Conservation (phyloP, 202 grass and related monocot genomes). For the Brachypodium distachyon region DNA sequence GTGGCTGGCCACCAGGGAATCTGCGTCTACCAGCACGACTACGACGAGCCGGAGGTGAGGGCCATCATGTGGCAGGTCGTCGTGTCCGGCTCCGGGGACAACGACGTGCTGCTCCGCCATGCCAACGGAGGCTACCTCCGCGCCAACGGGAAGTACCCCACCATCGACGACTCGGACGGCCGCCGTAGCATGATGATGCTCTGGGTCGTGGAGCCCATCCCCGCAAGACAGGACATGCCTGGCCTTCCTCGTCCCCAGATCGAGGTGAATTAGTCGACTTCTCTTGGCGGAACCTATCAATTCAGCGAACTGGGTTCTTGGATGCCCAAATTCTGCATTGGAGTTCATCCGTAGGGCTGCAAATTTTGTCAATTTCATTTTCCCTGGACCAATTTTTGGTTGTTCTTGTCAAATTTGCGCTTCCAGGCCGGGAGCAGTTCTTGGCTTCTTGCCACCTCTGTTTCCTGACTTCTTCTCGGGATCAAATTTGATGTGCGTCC, state of each 20-base stretch:
- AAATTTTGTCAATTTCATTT: neutral
- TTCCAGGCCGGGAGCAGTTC: neutral
- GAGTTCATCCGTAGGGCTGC: neutral
- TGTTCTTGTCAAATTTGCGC: too few relatives aligned
- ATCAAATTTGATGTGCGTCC: neutral
- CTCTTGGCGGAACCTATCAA: too few relatives aligned
- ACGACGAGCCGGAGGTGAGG: neutral
- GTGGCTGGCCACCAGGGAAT: too few relatives aligned
- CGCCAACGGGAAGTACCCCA: neutral
- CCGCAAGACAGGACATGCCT: neutral
- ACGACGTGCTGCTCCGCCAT: neutral
- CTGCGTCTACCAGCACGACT: neutral
- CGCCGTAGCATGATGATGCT: neutral
- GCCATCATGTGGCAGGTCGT: neutral
- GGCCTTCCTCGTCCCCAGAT: neutral
- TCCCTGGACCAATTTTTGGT: too few relatives aligned
- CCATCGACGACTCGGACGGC: neutral
- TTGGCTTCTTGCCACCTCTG: neutral
- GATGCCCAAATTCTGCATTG: neutral
- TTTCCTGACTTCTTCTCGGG: neutral
- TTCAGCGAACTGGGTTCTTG: neutral
- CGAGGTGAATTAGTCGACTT: too few relatives aligned
- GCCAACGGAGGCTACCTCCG: neutral
- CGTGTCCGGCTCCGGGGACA: neutral
- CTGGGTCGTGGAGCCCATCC: neutral